A percentile compares a stretch with the other conserved stretches of the same genome.
These are phyloP conservation scores for Yamadazyma philogaea DNA, from an alignment of 805 yeast genomes.

Conservation along the genomic window DNA sequence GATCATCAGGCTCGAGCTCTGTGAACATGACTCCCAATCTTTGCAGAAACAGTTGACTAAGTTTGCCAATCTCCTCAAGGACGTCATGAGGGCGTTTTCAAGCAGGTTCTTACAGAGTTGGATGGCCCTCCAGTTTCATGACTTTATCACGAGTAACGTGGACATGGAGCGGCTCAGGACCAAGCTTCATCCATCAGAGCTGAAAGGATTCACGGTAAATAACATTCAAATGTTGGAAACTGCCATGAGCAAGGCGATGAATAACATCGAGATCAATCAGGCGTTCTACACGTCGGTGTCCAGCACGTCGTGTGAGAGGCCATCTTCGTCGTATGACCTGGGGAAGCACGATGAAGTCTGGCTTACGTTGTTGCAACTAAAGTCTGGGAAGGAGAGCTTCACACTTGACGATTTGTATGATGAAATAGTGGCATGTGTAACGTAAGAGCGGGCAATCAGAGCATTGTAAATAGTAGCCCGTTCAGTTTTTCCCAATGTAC, in stretches of 20 bases:
- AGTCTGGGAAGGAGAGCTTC: not conserved
- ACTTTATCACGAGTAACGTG: constrained; percentile 35
- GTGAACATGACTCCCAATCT: constrained; percentile 1
- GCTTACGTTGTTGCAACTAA: not conserved
- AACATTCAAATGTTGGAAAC: constrained; percentile 2
- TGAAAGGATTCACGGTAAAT: constrained; percentile 9
- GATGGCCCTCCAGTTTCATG: constrained; percentile 57
- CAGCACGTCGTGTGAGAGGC: not conserved
- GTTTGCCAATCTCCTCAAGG: constrained; percentile 17
- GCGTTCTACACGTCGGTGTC: constrained; percentile 4
- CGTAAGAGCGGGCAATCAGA: no score
- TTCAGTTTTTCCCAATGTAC: no score
- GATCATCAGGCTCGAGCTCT: not conserved
- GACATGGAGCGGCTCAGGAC: constrained; percentile 15
- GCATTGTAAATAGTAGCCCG: no score
- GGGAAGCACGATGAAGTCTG: not conserved
- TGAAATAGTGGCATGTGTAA: not conserved
- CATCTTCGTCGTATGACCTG: not conserved
- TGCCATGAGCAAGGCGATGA: not conserved
- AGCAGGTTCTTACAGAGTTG: constrained; percentile 58
- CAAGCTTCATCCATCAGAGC: not conserved
- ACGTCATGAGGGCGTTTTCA: constrained; percentile 35
- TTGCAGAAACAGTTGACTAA: constrained; percentile 15
- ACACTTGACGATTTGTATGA: constrained; percentile 1
- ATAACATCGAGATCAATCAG: constrained; percentile 9